Percentiles rank a stretch among this genome's conserved stretches.
Evolutionary conservation across 2,329 filamentous ascomycete genomes (phyloP).

Genomic region (Fusarium coicis): DNA sequence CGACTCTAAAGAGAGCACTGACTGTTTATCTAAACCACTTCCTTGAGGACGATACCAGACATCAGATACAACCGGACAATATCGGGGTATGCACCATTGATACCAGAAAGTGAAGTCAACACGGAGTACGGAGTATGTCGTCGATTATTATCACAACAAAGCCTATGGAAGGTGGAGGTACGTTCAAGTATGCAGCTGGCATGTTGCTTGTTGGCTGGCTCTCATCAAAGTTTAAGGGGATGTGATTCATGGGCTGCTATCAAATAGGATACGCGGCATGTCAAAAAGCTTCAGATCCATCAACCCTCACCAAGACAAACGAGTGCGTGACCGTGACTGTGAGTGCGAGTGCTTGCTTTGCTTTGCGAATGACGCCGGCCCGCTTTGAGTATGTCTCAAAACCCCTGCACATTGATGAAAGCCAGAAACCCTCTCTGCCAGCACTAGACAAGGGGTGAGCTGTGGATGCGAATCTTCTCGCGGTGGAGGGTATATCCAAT

Average conservation of each 20-base stretch:
- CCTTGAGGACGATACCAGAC: background rate
- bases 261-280: conserved; percentile 16
- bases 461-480: background rate
- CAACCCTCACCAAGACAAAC: conserved; percentile 19
- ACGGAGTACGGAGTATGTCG: background rate
- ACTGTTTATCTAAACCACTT: background rate
- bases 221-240: conserved; percentile 17
- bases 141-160: conserved; percentile 7
- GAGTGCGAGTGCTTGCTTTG: conserved; percentile 18
- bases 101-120: background rate
- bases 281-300: conserved; percentile 31
- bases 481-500: conserved; percentile 27
- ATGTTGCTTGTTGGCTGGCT: conserved; percentile 28
- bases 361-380: conserved; percentile 38
- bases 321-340: background rate
- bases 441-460: conserved; percentile 10
- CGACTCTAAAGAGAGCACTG: background rate
- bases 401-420: conserved; percentile 19
- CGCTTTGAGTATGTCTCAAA: conserved; percentile 32
- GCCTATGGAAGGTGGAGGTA: background rate
- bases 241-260: conserved; percentile 14
- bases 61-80: conserved; percentile 11
- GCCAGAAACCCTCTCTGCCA: conserved; percentile 8
- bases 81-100: conserved; percentile 16
- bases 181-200: conserved; percentile 9